These are phyloP conservation scores for Apodospora peruviana DNA, from an alignment of 495 filamentous ascomycete genomes.

Conservation along the genomic window DNA sequence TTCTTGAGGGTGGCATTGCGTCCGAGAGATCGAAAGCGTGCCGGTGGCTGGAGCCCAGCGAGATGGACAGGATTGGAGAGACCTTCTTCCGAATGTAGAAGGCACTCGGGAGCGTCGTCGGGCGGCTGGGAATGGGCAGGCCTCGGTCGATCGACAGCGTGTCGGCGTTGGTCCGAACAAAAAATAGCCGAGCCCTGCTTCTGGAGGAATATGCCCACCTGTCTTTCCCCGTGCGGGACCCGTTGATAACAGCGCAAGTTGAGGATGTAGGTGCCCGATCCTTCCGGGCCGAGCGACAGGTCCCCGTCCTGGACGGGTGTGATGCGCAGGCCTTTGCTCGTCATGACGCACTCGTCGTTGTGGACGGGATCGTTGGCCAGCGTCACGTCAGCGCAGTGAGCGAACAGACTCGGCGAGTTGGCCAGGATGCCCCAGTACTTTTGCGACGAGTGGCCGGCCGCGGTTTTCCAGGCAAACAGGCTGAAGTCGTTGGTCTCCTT, in stretches of 20 bases:
- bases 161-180: too few relatives aligned
- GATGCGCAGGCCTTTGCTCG: slow-evolving; percentile 12
- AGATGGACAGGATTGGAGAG: slow-evolving; percentile 8
- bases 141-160: too few relatives aligned
- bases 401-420: slow-evolving; percentile 6
- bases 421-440: slow-evolving; percentile 13
- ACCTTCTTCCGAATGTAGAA: slow-evolving; percentile 17
- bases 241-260: slow-evolving; percentile 9
- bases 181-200: slow-evolving; percentile 20
- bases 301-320: slow-evolving; percentile 8
- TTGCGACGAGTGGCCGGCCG: background rate
- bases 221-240: background rate
- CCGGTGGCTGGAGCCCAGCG: slow-evolving; percentile 11
- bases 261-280: slow-evolving; percentile 9
- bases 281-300: background rate
- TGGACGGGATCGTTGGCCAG: slow-evolving; percentile 9
- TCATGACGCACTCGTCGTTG: slow-evolving; percentile 12
- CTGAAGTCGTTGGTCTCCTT: slow-evolving; percentile 14
- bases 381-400: background rate
- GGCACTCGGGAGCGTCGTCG: too few relatives aligned
- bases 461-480: slow-evolving; percentile 9
- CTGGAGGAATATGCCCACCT: slow-evolving; percentile 15
- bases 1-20: background rate
- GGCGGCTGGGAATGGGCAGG: too few relatives aligned
- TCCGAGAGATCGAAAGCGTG: slow-evolving; percentile 10